Base-by-base conservation (phyloP, 2,329 filamentous ascomycete species). In the Shiraia sp. region DNA sequence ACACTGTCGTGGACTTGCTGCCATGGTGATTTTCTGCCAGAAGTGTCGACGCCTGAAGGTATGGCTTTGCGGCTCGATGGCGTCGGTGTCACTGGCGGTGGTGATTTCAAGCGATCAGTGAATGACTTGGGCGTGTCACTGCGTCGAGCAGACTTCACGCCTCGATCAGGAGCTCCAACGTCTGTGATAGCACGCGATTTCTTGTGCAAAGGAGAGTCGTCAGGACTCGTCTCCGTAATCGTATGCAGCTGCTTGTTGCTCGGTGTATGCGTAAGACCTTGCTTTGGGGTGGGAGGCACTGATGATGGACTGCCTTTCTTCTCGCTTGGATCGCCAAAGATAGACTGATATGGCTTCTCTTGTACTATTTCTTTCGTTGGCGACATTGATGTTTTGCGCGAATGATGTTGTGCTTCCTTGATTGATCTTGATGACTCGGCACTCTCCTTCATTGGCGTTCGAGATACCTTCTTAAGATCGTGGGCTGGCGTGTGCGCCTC, bases 221-320 rank as follows among this genome's bases (percentile, higher is more conserved):
- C 72, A 31, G 75, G 72, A 36, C 65, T 69, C 41, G 71, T 72
- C 59, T 82, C 80, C 23, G 71, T 71, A 49, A 82, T 82, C 1
- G 77, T 71, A 14, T 76, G 72, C 7, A 83, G 74, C 16, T 65
- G 63, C 19, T 48, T 44, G 24, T 47, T 58, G 36, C 60, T 66
- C 12, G 63, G 58, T 15, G 65, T 62, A 40, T 54, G 55, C 29
- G 49, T 32, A 25, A 61, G 56, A 38, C 58, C 63, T 6, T 51
- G 25, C 28, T 51, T 45, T 13, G 67, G 59, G 6, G 65, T 65
- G 6, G 55, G 43, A 28, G 52, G 38, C 10, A 35, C 29, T 7
- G 42, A 29, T 17, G 46, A 41, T 32, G 49, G 51, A 28, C 53
- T 51, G 8, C 43, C 16, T 15, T 47, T 54, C 51, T 60, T 60